Evolutionary conservation across 495 filamentous ascomycete species (phyloP).

Genomic region (Penicillium arizonense): DNA sequence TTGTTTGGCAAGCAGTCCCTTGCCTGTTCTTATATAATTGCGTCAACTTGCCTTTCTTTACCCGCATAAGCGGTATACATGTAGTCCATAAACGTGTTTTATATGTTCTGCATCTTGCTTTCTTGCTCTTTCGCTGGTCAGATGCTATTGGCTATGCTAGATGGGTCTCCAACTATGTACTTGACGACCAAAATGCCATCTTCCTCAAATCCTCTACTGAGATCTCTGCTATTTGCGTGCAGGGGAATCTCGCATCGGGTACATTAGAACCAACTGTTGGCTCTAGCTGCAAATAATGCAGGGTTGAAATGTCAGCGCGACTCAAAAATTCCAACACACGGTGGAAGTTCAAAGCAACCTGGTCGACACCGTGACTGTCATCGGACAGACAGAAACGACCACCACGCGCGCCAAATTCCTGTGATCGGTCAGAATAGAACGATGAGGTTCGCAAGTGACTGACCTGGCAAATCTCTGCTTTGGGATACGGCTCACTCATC

Average conservation of each 20-base stretch:
- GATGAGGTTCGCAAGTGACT: conserved; percentile 5
- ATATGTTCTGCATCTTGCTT: no score
- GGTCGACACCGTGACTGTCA: conserved; percentile 82
- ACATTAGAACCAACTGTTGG: conserved; percentile 13
- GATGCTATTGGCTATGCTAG: no score
- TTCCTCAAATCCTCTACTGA: conserved; percentile 23
- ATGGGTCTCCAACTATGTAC: no score
- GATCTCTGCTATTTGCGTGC: conserved; percentile 29
- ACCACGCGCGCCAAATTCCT: conserved; percentile 62
- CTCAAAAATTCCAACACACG: conserved; percentile 59
- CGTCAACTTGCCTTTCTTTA: no score
- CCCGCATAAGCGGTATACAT: no score
- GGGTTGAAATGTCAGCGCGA: conserved; percentile 39
- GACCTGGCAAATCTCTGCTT: conserved; percentile 73
- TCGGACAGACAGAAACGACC: conserved; percentile 86
- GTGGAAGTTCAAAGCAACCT: conserved; percentile 70
- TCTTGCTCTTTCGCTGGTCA: no score
- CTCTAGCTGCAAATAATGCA: conserved; percentile 43
- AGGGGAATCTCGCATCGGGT: conserved; percentile 42
- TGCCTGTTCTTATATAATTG: neutral
- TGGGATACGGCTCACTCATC: conserved; percentile 85
- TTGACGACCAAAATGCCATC: conserved; percentile 21
- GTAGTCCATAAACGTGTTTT: no score
- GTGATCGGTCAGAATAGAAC: neutral
- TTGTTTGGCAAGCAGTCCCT: conserved; percentile 4